Base-by-base conservation (phyloP, 73 alveolate species). In the Paramecium sexaurelia region DNA sequence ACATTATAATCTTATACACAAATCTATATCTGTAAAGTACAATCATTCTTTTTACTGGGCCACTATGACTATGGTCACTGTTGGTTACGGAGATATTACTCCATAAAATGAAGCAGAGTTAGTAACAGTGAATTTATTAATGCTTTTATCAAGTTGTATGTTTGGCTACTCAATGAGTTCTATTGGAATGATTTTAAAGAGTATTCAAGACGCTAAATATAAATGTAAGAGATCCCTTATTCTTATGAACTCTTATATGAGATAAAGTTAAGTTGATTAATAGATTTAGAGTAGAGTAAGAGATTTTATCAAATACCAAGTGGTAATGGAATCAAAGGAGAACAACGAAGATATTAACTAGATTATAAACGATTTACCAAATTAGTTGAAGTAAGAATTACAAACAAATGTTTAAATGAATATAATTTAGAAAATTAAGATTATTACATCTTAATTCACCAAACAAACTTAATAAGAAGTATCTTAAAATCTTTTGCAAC, bases 71-170 rank as follows among this genome's bases (percentile, higher is more conserved):
- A 88, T 88, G 94, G 73, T 66, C n/a, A 88, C 94, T 2, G 87
- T 82, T 17, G 94, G 94, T 0, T 88, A 88, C 71, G 94, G 94
- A 24, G 94, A 88, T 69, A 69, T 88, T 11, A 88, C 91, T 5
- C 91, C 94, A 37, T 24, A 61, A n/a, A 88, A 88, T 69, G 43
- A 75, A 13, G 15, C 32, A 17, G 94, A 88, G 24, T 29, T 75
- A 2, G 29, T 88, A 7, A 35, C 73, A 36, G 55, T 83, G 2
- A 57, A 55, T 17, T 29, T 67, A 9, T 24, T 61, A 36, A 88
- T 88, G 94, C 19, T 88, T 2, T 32, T 88, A 39, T 88, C 87
- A 20, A 88, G 84, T 33, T 88, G 94, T 27, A 45, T 88, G 37
- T 88, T 61, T 32, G 94, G 87, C 0, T 88, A 88, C 27, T 88